A percentile compares a stretch with the other conserved stretches of the same genome.
Conservation (phyloP, 2,329 filamentous ascomycete species). For the Hypoxylon sp. region DNA sequence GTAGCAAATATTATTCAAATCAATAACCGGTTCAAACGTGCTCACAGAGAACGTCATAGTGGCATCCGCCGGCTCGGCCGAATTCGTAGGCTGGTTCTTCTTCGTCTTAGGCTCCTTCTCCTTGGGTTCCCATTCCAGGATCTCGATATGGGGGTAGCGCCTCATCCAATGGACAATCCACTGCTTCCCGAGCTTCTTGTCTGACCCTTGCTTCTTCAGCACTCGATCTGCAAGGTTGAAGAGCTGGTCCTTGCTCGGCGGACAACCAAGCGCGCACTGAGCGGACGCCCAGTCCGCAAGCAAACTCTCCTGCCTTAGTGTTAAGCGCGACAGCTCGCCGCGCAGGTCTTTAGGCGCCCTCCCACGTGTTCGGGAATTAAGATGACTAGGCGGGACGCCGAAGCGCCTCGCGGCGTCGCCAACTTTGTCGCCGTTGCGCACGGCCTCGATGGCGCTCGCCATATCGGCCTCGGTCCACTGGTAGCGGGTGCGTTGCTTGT, state of each 20-base stretch:
- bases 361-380: conserved; percentile 47
- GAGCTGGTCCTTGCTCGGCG: conserved; percentile 49
- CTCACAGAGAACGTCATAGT: conserved; percentile 11
- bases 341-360: conserved; percentile 43
- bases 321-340: conserved; percentile 44
- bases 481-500: conserved; percentile 38
- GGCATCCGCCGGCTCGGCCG: background rate
- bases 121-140: conserved; percentile 44
- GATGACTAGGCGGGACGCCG: conserved; percentile 48
- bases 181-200: conserved; percentile 48
- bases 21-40: conserved; percentile 24
- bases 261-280: conserved; percentile 47
- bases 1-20: conserved; percentile 13
- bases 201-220: conserved; percentile 40
- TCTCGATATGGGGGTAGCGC: conserved; percentile 45
- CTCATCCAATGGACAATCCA: conserved; percentile 52
- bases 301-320: conserved; percentile 48
- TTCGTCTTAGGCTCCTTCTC: conserved; percentile 23
- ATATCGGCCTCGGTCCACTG: conserved; percentile 48
- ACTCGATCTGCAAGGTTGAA: conserved; percentile 47
- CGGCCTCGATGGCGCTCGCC: conserved; percentile 43
- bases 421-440: conserved; percentile 35
- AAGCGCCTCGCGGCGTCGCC: conserved; percentile 46
- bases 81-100: conserved; percentile 7
- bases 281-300: conserved; percentile 50